Evolutionary conservation across 352 stramenopile species (phyloP).

Genomic region (Globisporangium abappressorium): DNA sequence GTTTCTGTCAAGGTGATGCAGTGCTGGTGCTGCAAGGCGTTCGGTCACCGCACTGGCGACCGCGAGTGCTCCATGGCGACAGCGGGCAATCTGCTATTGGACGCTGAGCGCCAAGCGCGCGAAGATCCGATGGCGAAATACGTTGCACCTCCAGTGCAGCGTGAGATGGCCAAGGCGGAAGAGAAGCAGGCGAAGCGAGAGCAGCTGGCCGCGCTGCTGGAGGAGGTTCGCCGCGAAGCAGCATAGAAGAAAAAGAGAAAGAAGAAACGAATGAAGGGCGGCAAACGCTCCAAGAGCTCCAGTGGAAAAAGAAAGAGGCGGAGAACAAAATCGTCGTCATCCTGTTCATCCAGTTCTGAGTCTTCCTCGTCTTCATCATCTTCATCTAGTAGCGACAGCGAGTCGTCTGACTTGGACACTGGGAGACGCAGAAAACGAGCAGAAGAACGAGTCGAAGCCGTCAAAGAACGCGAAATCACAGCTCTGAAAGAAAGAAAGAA

Average conservation of each 20-base stretch:
- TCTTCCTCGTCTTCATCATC: neutral
- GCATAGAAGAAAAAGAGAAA: neutral
- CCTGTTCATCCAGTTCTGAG: neutral
- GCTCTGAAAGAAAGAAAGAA: neutral
- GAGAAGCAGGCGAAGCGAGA: neutral
- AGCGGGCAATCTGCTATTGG: neutral
- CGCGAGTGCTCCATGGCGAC: neutral
- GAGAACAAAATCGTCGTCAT: neutral
- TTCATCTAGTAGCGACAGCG: neutral
- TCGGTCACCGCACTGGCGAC: neutral
- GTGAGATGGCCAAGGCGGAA: neutral
- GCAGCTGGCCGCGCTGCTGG: neutral
- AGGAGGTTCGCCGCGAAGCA: neutral
- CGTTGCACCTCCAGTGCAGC: neutral
- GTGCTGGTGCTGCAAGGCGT: neutral
- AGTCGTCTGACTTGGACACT: neutral
- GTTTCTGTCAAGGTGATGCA: neutral
- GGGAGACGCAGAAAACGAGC: neutral
- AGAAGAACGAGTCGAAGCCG: neutral
- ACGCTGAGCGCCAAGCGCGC: neutral
- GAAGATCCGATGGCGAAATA: neutral
- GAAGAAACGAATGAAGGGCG: neutral
- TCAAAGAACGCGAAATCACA: neutral
- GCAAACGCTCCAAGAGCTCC: neutral
- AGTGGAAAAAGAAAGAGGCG: neutral